Evolutionary conservation across 306 rosid genomes (phyloP), one percentile per base, ranked within the genome.

Genomic region (Fagus crenata): DNA sequence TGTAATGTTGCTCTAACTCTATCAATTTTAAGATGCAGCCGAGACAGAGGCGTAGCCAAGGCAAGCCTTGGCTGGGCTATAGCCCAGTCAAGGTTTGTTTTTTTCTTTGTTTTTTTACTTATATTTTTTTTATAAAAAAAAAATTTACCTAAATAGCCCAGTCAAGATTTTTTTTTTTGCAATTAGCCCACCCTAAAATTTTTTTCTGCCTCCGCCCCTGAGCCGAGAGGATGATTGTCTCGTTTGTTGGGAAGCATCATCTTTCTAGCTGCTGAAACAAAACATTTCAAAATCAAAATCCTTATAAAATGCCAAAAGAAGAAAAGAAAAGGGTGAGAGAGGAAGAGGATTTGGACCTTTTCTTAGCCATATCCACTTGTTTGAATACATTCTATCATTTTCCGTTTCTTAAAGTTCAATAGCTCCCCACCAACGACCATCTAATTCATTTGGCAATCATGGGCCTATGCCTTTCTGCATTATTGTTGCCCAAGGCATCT

Each of bases 311-410:
- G 78, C 70, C 84, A 77, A 83, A 75, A 72, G 65, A 72, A 73
- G 72, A 77, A 15, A 65, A 75, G 72, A 77, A 18, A 59, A 67
- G 40, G 75, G 68, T 67, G 18, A 13, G 46, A 81, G 71, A 55
- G 51, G n/a, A 11, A 33, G 53, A 46, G 32, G 71, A 65, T 55
- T 40, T 17, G 56, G 53, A 71, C 13, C 40, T 53, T 15, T 77
- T 46, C 60, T 72, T 80, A 46, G 5, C 40, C 73, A 64, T 8
- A 53, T 75, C 15, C 59, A 2, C 67, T 22, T 71, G 75, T 49
- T 67, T 75, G 35, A 63, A 46, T 65, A 79, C 78, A 82, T 71
- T 82, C 81, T 49, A 79, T 86, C 77, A 1, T 75, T 79, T 75
- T 73, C 80, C 63, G 18, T 79, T 17, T 56, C 69, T 71, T 75